phyloP scores from a whole-genome alignment of 2,329 filamentous ascomycete species.

The Cladosporium sp. region DNA sequence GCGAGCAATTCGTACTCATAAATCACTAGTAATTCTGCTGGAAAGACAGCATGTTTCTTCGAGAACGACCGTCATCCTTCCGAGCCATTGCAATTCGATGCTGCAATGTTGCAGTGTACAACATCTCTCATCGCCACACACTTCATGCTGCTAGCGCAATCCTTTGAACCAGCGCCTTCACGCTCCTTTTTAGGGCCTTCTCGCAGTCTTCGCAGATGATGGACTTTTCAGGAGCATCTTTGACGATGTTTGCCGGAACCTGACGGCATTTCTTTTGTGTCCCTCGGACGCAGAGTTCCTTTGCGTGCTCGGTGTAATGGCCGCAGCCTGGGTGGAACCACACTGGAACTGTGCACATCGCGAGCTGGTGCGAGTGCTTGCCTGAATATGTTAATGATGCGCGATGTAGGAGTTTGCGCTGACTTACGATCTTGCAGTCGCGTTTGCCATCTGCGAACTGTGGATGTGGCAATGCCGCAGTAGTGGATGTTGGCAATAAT shows the following conservation, averaged over 20 bases:
- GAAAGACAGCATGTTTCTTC: neutral
- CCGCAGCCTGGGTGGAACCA: constrained; percentile 3
- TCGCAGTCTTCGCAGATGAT: neutral
- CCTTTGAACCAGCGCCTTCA: neutral
- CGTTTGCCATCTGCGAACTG: neutral
- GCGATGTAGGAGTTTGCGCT: neutral
- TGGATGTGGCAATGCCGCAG: neutral
- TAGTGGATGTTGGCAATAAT: neutral
- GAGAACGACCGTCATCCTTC: neutral
- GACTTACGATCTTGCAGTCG: neutral
- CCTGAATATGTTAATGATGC: neutral
- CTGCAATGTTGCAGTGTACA: neutral
- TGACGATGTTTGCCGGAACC: neutral
- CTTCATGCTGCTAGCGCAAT: neutral
- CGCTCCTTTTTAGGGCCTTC: neutral
- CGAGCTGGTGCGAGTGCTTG: neutral
- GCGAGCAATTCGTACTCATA: neutral
- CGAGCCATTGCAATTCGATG: neutral
- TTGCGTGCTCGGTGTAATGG: neutral
- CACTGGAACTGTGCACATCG: neutral
- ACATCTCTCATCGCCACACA: neutral
- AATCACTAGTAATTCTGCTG: neutral
- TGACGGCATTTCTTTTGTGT: neutral
- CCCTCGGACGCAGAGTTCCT: neutral
- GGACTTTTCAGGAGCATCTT: neutral